Base-by-base conservation (phyloP, 1,139 yeast species). In the Diutina siamensis region DNA sequence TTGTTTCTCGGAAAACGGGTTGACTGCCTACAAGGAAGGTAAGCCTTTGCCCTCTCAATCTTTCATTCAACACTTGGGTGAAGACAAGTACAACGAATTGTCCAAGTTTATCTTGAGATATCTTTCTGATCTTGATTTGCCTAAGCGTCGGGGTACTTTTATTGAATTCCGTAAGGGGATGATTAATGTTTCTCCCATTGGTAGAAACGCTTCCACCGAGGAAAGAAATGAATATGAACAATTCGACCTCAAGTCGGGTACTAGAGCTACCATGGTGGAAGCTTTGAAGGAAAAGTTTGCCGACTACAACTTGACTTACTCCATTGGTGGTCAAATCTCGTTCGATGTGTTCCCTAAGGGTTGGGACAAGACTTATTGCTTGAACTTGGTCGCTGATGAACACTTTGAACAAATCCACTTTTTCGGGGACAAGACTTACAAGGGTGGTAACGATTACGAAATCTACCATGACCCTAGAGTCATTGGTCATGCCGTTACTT, bases 321-420 rank as follows among this genome's bases (percentile, higher is more conserved):
- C 98, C 48, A 92, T 92, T 56, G 98, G 97, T 65, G 99, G 99
- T 56, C 97, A 92, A 76, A 92, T 92, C 65, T 92, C 98, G 44
- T 92, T 92, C 61, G 99, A 92, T 61, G 98, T 92, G 54, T 92
- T 92, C 89, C 99, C 99, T 71, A 85, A 96, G 53, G 99, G 99
- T 60, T 92, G 99, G 99, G 98, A 92, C 68, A 92, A 94, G 79
- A 94, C 98, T 52, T 94, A 89, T 72, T 86, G 95, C 68, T 79
- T 94, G 62, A 88, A 82, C 67, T 98, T 89, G 69, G 89, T 92
- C 57, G 88, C 71, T 58, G 68, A 73, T 51, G 97, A 89, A 68
- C 79, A 83, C 52, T 94, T 89, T 71, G 74, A 81, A 61, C 74
- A 78, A 56, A 87, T 92, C 59, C 97, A 92, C 74, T 94, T 94